Percentiles rank a stretch among this genome's conserved stretches.
These are phyloP conservation scores for Vitis hybrid DNA, from an alignment of 177 flowering plant genomes.

Conservation along the genomic window DNA sequence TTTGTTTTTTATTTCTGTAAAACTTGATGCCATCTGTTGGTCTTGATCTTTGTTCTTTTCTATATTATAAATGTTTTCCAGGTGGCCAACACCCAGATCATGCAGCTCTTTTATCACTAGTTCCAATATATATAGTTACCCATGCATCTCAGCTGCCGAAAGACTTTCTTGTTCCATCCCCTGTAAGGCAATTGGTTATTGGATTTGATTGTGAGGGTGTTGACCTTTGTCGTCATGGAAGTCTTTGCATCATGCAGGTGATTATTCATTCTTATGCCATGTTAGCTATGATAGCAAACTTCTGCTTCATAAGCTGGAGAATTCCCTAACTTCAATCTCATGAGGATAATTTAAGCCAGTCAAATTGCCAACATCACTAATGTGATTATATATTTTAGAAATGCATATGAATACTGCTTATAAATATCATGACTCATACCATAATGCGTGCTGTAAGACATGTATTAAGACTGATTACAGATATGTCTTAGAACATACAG, in stretches of 20 bases:
- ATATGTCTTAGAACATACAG: too few relatives aligned
- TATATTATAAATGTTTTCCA: conserved; percentile 15
- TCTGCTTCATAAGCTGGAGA: not conserved
- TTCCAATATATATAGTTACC: conserved; percentile 69
- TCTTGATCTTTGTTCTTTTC: not conserved
- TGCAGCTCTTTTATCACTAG: conserved; percentile 32
- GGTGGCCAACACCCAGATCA: conserved; percentile 35
- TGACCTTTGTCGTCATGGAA: conserved; percentile 82
- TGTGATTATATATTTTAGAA: too few relatives aligned
- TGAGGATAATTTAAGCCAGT: not conserved
- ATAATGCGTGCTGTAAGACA: too few relatives aligned
- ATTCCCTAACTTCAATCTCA: not conserved
- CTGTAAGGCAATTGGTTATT: conserved; percentile 56
- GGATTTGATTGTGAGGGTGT: conserved; percentile 98
- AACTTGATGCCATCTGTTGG: not conserved
- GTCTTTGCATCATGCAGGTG: conserved; percentile 91
- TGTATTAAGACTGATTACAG: too few relatives aligned
- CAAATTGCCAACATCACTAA: not conserved
- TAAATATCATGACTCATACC: too few relatives aligned
- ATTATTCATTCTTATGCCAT: not conserved
- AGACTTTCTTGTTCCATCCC: conserved; percentile 73
- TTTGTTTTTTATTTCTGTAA: not conserved
- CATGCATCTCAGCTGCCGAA: conserved; percentile 72
- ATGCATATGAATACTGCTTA: too few relatives aligned
- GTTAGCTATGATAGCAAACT: not conserved